phyloP scores from a whole-genome alignment of 805 yeast genomes.

The Barnettozyma populi region DNA sequence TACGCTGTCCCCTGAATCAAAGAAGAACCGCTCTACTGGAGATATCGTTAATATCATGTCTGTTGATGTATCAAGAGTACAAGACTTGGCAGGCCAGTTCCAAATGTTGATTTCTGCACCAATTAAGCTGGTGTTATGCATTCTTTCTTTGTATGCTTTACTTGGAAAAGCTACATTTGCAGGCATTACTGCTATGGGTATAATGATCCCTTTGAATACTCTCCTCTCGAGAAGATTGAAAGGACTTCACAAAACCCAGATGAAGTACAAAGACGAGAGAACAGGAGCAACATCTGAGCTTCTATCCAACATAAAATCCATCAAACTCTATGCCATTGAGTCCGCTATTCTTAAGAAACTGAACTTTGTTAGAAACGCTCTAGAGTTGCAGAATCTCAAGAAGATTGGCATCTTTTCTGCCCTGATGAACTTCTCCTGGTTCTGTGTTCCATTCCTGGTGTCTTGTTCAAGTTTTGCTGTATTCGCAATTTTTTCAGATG shows the following conservation, averaged over 20 bases:
- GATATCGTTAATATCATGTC: constrained; percentile 76
- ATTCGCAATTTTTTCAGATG: constrained; percentile 40
- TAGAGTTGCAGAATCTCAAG: constrained; percentile 47
- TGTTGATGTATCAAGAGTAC: constrained; percentile 66
- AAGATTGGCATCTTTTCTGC: constrained; percentile 45
- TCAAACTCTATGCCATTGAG: constrained; percentile 70
- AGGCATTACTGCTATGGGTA: constrained; percentile 46
- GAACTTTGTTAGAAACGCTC: constrained; percentile 47
- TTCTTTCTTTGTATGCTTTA: constrained; percentile 48
- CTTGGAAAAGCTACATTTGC: constrained; percentile 56
- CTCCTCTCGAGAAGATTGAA: constrained; percentile 40
- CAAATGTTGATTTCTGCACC: constrained; percentile 58
- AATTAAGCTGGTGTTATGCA: constrained; percentile 45
- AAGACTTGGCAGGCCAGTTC: constrained; percentile 49
- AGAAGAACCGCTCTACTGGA: constrained; percentile 59
- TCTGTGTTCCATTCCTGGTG: constrained; percentile 58
- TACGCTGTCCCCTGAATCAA: constrained; percentile 59
- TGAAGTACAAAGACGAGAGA: constrained; percentile 59
- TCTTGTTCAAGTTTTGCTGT: constrained; percentile 55
- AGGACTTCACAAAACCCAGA: constrained; percentile 44
- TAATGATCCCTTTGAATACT: constrained; percentile 57
- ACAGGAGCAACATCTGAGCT: constrained; percentile 56
- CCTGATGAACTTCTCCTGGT: constrained; percentile 51
- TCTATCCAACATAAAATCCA: constrained; percentile 52
- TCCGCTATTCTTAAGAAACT: constrained; percentile 52